Conservation (phyloP, 345 rosid genomes). For the Populus simonii region DNA sequence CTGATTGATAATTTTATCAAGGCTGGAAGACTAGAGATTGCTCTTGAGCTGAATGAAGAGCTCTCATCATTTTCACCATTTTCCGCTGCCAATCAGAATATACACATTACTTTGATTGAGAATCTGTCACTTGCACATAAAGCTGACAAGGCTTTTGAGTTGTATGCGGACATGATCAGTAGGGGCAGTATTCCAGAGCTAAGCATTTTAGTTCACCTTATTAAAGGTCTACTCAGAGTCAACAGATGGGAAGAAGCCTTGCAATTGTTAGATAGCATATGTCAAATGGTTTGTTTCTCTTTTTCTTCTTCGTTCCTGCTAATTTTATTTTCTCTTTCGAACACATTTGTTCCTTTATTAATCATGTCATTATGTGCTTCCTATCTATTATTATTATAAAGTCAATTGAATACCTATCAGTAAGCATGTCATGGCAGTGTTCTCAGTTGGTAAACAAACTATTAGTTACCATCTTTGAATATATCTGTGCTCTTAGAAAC, state of each 20-base stretch:
- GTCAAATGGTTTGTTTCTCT: constrained; percentile 68
- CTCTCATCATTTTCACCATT: constrained; percentile 46
- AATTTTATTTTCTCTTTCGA: background rate
- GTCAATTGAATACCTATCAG: background rate
- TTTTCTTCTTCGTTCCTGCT: constrained; percentile 10
- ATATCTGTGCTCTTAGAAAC: background rate
- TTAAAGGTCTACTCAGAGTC: constrained; percentile 63
- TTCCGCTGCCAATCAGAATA: constrained; percentile 34
- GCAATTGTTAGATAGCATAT: constrained; percentile 63
- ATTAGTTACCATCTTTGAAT: background rate
- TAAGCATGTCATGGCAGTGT: background rate
- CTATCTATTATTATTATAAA: background rate
- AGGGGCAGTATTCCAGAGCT: constrained; percentile 58
- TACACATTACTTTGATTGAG: constrained; percentile 55
- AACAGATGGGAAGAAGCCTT: constrained; percentile 76
- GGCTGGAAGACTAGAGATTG: constrained; percentile 70
- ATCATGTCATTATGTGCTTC: background rate
- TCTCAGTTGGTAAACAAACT: background rate
- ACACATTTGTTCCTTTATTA: background rate
- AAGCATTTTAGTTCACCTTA: constrained; percentile 51
- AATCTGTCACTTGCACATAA: constrained; percentile 61
- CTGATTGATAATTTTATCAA: constrained; percentile 68
- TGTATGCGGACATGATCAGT: constrained; percentile 56
- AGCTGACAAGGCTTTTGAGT: constrained; percentile 72
- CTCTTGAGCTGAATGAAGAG: constrained; percentile 71